A percentile compares a stretch with the other conserved stretches of the same genome.
Evolutionary conservation across 768 basidiomycete species (phyloP).

Genomic region (Pholiota conissans): DNA sequence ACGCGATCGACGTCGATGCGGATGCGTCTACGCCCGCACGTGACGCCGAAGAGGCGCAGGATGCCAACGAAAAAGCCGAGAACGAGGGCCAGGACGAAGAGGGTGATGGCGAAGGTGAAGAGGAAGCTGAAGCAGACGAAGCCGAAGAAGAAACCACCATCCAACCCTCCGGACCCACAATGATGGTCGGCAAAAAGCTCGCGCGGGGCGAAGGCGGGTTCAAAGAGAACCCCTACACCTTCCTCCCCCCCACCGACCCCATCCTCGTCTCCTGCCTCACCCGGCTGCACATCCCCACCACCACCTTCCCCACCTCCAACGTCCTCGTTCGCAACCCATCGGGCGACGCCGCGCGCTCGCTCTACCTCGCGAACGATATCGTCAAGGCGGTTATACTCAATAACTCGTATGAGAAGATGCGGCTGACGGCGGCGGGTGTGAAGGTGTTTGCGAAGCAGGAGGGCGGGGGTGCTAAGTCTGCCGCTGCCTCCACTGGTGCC

Average conservation of each 20-base stretch:
- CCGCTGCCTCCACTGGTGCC: not conserved
- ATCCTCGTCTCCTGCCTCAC: conserved; percentile 68
- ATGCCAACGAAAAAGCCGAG: too few relatives aligned
- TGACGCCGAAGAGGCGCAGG: not conserved
- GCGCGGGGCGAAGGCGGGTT: conserved; percentile 44
- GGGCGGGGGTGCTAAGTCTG: conserved; percentile 12
- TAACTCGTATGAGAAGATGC: conserved; percentile 83
- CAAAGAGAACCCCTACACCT: conserved; percentile 93
- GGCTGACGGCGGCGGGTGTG: conserved; percentile 91
- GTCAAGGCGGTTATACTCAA: conserved; percentile 77
- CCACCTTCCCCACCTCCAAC: conserved; percentile 72
- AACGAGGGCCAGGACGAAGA: too few relatives aligned
- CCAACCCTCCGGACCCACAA: conserved; percentile 13
- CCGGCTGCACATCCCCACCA: conserved; percentile 60
- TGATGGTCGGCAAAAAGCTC: conserved; percentile 17
- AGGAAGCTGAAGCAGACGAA: not conserved
- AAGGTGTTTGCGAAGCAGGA: conserved; percentile 94
- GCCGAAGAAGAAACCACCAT: not conserved
- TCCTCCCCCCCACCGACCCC: conserved; percentile 69
- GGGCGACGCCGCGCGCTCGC: conserved; percentile 69
- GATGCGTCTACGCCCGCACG: not conserved
- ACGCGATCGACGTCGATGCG: conserved; percentile 1
- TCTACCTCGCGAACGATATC: conserved; percentile 86
- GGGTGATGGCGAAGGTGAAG: too few relatives aligned
- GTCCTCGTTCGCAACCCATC: conserved; percentile 86